These are phyloP conservation scores for Buxus sempervirens DNA, from an alignment of 164 flowering plant genomes.

Conservation along the genomic window DNA sequence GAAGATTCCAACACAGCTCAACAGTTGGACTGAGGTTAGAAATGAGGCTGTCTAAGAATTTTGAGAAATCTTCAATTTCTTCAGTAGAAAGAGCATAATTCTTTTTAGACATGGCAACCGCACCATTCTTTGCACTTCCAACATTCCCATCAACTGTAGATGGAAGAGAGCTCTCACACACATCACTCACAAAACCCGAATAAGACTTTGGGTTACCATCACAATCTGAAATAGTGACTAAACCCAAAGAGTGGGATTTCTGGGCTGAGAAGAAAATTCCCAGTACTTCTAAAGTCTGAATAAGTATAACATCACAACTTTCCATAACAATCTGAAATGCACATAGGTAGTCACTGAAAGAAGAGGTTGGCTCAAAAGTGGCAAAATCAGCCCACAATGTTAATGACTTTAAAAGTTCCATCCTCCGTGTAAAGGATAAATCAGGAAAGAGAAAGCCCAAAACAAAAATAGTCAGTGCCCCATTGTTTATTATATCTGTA, in stretches of 20 bases:
- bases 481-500: slow-evolving; percentile 24
- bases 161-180: slow-evolving; percentile 15
- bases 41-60: slow-evolving; percentile 53
- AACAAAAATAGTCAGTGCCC: slow-evolving; percentile 58
- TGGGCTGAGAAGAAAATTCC: slow-evolving; percentile 36
- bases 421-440: slow-evolving; percentile 50
- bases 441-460: slow-evolving; percentile 66
- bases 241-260: slow-evolving; percentile 26
- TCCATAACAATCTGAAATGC: slow-evolving; percentile 68
- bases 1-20: slow-evolving; percentile 76
- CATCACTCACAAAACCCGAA: slow-evolving; percentile 43
- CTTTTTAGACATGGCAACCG: slow-evolving; percentile 19
- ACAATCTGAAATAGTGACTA: slow-evolving; percentile 9
- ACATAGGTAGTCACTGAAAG: slow-evolving; percentile 64
- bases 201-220: slow-evolving; percentile 18
- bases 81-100: slow-evolving; percentile 30
- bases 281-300: slow-evolving; percentile 32
- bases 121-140: slow-evolving; percentile 19
- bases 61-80: slow-evolving; percentile 43
- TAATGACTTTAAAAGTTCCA: slow-evolving; percentile 48
- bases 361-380: slow-evolving; percentile 47
- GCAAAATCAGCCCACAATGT: slow-evolving; percentile 62
- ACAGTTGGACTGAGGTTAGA: slow-evolving; percentile 50
- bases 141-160: slow-evolving; percentile 20
- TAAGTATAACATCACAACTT: slow-evolving; percentile 42